Evolutionary conservation across 1,284 basidiomycete genomes (phyloP), one percentile per base, ranked within the genome.

Genomic region (Limonomyces culmigenus): DNA sequence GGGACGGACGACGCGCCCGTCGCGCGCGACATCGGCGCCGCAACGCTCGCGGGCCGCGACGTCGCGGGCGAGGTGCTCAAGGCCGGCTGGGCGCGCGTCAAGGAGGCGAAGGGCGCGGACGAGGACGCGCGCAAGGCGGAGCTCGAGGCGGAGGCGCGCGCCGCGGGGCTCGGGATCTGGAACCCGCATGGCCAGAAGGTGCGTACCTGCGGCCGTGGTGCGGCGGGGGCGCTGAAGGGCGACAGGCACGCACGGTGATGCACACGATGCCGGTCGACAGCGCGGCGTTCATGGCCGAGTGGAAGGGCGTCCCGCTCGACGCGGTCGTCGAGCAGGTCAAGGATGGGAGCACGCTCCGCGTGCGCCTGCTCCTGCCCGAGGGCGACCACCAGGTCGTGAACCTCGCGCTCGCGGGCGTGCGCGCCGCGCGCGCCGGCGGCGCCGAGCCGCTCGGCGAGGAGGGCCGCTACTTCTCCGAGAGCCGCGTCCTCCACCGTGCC

Each of bases 381-480:
- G 76, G 75, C 16, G 77, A 84, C 40, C 93, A 98, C 50, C 89
- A 92, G 58, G 63, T 89, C 42, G 65, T 78, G 51, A 91, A 85
- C 50, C 65, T 91, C 42, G 64, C 79, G 5, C 66, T 96, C 40
- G 88, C 91, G 23, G 92, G 89, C 35, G 77, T 91, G 37, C 78
- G 87, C 40, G 74, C 77, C 47, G 70, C 87, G 34, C 77, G 81
- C 44, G 70, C 67, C 2, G 70, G 74, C 14, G 38, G 64, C 3
- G 75, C 83, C 12, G 87, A 92, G 53, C 70, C 67, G 29, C 88
- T 72, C 67, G 80, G 74, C 41, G 87, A 91, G 60, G 87, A 89
- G 63, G 85, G 83, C 41, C 88, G 81, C 59, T 91, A 81, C 62
- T 98, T 97, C 59, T 85, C 84, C 39, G 93, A 98, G 59, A 79